Evolutionary conservation across 2,329 filamentous ascomycete species (phyloP), one percentile per base, ranked within the genome.

Genomic region (Parastagonospora nodorum): DNA sequence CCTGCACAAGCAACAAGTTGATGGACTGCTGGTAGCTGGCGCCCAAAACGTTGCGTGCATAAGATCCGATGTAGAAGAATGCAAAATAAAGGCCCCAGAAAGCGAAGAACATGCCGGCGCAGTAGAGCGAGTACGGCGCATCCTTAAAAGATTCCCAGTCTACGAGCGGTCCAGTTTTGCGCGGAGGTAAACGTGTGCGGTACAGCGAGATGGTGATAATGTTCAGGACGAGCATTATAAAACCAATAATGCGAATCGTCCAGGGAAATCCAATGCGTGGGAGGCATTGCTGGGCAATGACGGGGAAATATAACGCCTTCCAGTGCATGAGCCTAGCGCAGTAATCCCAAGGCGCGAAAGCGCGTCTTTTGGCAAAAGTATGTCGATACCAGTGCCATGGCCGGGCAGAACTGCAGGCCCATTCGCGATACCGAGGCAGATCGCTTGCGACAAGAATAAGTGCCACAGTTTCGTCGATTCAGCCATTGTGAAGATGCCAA

Each of bases 231-330:
- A 87, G 61, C 15, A 84, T 82, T 24, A 88, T 78, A 46, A 88
- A 80, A 0, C 83, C 86, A 41, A 87, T 77, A 1, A 82, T 80
- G 0, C 85, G 76, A 32, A 87, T 79, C 0, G 86, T 86, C 84
- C 85, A 88, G 0, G 77, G 77, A 60, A 87, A 88, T n/a, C 67
- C 68, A 16, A 69, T 32, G 10, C 45, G 58, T 19, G 66, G 65
- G 9, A 71, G 49, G 24, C 64, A 68, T 46, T 69, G 63, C 46
- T 68, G 64, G 11, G 64, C 67, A 24, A 71, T 64, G n/a, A 70
- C 51, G 15, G 68, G 68, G 27, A 70, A 70, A 1, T n/a, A 72
- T 50, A 9, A 72, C 55, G 14, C 68, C 68, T 5, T 5, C 68
- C 68, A 4, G 66, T 67, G 15, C 61, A 65, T 8, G 61, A 60